phyloP scores from a whole-genome alignment of 179 eudicot genomes.

The Heliamphora pulchella region DNA sequence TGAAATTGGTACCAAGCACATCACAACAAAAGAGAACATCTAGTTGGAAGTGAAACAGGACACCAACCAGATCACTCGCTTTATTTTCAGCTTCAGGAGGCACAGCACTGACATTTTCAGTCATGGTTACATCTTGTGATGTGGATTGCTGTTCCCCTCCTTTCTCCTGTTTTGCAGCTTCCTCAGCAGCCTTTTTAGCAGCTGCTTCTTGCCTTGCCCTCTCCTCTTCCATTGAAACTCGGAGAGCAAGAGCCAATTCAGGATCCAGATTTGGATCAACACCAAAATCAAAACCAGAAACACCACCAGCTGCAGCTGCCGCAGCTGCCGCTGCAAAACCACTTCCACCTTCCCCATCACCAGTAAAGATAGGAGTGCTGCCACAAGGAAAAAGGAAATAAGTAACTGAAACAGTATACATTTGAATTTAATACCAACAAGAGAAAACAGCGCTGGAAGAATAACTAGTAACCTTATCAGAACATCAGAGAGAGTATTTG shows the following conservation, averaged over 20 bases:
- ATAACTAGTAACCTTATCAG: slow-evolving; percentile 59
- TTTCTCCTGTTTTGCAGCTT: slow-evolving; percentile 51
- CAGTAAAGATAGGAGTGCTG: slow-evolving; percentile 92
- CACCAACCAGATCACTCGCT: slow-evolving; percentile 45
- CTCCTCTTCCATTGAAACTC: slow-evolving; percentile 99
- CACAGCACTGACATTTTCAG: slow-evolving; percentile 55
- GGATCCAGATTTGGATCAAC: slow-evolving; percentile 99
- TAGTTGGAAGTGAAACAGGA: not conserved
- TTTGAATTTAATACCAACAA: not conserved
- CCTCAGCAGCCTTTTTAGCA: slow-evolving; percentile 94
- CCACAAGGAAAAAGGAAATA: slow-evolving; percentile 5
- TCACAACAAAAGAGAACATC: not conserved
- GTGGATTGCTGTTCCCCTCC: slow-evolving; percentile 43
- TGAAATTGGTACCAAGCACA: not conserved
- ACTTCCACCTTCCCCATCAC: slow-evolving; percentile 95
- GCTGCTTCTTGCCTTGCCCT: slow-evolving; percentile 99
- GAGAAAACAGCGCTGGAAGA: not conserved
- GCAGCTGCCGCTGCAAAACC: slow-evolving; percentile 93
- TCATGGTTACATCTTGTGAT: slow-evolving; percentile 74
- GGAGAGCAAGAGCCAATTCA: slow-evolving; percentile 95
- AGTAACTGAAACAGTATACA: not conserved
- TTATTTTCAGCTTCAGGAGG: slow-evolving; percentile 57
- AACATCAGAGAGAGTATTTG: slow-evolving; percentile 76
- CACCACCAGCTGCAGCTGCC: slow-evolving; percentile 85
- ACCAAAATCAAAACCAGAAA: slow-evolving; percentile 88